Conservation (phyloP, 345 rosid genomes). For the Brassica cretica region DNA sequence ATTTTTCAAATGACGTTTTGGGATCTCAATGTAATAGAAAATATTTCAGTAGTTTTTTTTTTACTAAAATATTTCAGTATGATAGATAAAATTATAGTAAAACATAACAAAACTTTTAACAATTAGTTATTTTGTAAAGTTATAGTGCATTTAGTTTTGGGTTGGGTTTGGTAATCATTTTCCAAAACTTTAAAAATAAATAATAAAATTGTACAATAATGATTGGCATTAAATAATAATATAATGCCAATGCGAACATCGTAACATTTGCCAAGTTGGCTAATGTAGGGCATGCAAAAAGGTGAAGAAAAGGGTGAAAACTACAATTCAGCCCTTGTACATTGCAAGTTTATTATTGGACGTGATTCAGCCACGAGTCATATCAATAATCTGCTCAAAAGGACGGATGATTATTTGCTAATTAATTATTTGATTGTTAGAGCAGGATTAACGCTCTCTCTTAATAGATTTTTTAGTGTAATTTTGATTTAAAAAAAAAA, state of each 20-base stretch:
- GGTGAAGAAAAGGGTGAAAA: slow-evolving; percentile 5
- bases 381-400: slow-evolving; percentile 15
- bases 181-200: neutral
- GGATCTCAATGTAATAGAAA: neutral
- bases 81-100: neutral
- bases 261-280: slow-evolving; percentile 38
- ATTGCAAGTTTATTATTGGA: slow-evolving; percentile 4
- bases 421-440: slow-evolving; percentile 32
- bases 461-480: no score
- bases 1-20: neutral
- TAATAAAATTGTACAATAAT: slow-evolving; percentile 18
- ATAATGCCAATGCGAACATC: slow-evolving; percentile 26
- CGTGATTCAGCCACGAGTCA: slow-evolving; percentile 26
- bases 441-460: no score
- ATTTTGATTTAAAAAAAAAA: no score
- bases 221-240: slow-evolving; percentile 31
- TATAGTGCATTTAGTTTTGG: neutral
- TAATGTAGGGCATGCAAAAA: slow-evolving; percentile 31
- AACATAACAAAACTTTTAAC: neutral
- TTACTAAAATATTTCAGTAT: neutral
- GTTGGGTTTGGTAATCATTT: slow-evolving; percentile 7
- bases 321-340: slow-evolving; percentile 23
- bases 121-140: neutral
- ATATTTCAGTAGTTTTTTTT: neutral
- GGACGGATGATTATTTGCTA: slow-evolving; percentile 15